Conservation (phyloP, 129 eudicot species). For the Arctium minus region DNA sequence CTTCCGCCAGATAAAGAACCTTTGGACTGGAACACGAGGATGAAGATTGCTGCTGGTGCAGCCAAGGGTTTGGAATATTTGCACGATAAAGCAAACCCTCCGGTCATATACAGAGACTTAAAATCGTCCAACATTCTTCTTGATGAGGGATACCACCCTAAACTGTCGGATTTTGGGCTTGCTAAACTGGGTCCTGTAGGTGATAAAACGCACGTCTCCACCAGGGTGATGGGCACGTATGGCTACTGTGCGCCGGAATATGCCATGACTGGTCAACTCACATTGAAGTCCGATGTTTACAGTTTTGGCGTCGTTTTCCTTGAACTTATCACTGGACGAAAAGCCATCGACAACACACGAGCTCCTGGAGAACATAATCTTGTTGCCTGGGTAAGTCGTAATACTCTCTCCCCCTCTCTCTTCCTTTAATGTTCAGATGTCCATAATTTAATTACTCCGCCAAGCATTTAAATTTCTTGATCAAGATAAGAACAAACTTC, state of each 20-base stretch:
- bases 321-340: constrained; percentile 91
- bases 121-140: constrained; percentile 96
- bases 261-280: constrained; percentile 98
- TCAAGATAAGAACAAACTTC: no score
- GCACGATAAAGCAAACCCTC: constrained; percentile 96
- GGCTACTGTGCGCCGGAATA: constrained; percentile 99
- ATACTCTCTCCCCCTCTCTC: neutral
- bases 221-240: constrained; percentile 96
- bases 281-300: constrained; percentile 88
- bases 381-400: constrained; percentile 85
- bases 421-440: neutral
- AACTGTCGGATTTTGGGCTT: constrained; percentile 91
- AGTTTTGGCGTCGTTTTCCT: constrained; percentile 98
- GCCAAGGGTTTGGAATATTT: constrained; percentile 93
- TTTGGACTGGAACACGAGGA: constrained; percentile 90
- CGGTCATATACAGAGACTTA: constrained; percentile 87
- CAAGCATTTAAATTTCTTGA: no score
- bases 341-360: constrained; percentile 81
- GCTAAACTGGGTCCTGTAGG: constrained; percentile 97
- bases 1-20: constrained; percentile 80
- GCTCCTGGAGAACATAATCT: constrained; percentile 93
- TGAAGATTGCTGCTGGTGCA: constrained; percentile 99
- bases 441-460: no score
- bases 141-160: constrained; percentile 83
- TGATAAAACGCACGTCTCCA: constrained; percentile 93